Evolutionary conservation across 148 eudicot genomes (phyloP).

Genomic region (Selenicereus undatus): DNA sequence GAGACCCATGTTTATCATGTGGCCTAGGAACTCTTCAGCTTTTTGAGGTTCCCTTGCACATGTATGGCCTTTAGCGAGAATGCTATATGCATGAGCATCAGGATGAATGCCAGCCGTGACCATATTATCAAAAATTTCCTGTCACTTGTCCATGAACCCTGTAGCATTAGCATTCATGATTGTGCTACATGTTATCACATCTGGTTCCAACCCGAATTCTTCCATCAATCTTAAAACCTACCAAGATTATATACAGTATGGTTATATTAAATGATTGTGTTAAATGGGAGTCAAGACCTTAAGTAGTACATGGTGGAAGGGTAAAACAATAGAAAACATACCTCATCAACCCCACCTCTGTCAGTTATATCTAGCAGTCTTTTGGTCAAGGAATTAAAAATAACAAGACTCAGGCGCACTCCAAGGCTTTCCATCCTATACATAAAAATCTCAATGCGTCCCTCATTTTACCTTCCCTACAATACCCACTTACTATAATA

Average conservation of each 20-base stretch:
- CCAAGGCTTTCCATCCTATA: conserved; percentile 61
- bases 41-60: conserved; percentile 59
- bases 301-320: too few relatives aligned
- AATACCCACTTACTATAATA: conserved; percentile 58
- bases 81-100: conserved; percentile 63
- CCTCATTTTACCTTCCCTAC: conserved; percentile 56
- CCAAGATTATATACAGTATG: not conserved
- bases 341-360: conserved; percentile 62
- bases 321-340: conserved; percentile 17
- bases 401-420: conserved; percentile 49
- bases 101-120: conserved; percentile 64
- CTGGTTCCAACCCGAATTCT: conserved; percentile 68
- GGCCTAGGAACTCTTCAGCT: conserved; percentile 57
- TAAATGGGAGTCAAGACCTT: not conserved
- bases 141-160: conserved; percentile 66
- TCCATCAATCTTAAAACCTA: conserved; percentile 72
- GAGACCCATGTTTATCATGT: conserved; percentile 43
- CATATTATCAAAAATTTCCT: conserved; percentile 73
- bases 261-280: not conserved
- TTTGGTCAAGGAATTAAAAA: conserved; percentile 65
- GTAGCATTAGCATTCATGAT: conserved; percentile 75
- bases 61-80: conserved; percentile 76
- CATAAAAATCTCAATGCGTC: conserved; percentile 64
- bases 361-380: conserved; percentile 51
- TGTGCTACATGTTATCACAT: conserved; percentile 78